These are phyloP conservation scores for Leucocoprinus leucothites DNA, from an alignment of 768 basidiomycete genomes.

Conservation along the genomic window DNA sequence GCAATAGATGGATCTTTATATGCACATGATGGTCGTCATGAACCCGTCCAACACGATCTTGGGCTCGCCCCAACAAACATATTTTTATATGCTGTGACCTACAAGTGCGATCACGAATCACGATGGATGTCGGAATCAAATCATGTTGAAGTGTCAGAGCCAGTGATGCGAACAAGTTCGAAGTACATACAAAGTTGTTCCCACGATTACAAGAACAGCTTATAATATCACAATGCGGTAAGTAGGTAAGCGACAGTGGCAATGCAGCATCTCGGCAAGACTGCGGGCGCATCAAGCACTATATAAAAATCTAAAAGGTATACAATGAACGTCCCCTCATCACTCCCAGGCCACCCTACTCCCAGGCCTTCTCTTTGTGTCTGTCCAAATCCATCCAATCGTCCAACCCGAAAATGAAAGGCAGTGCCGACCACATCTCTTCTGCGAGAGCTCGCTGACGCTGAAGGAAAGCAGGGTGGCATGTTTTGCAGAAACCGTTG, in stretches of 20 bases:
- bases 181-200: background rate
- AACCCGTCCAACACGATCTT: too few species aligned
- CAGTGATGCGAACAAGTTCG: background rate
- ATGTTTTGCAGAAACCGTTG: conserved; percentile 22
- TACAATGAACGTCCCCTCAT: background rate
- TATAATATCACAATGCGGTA: background rate
- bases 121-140: background rate
- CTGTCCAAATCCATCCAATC: conserved; percentile 26
- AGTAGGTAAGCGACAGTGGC: background rate
- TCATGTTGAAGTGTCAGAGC: background rate
- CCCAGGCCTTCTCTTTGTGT: conserved; percentile 16
- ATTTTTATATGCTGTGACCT: too few species aligned
- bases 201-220: background rate
- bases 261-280: background rate
- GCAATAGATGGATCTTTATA: background rate
- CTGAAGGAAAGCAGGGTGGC: conserved; percentile 18
- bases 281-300: background rate
- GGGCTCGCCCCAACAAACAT: too few species aligned
- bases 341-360: conserved; percentile 19
- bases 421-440: conserved; percentile 30
- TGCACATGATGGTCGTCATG: conserved; percentile 6
- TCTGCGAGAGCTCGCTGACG: conserved; percentile 19
- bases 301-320: background rate
- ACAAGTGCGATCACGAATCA: too few species aligned
- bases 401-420: conserved; percentile 26